phyloP scores from a whole-genome alignment of 169 alveolate genomes.

The Ichthyophthirius multifiliis region DNA sequence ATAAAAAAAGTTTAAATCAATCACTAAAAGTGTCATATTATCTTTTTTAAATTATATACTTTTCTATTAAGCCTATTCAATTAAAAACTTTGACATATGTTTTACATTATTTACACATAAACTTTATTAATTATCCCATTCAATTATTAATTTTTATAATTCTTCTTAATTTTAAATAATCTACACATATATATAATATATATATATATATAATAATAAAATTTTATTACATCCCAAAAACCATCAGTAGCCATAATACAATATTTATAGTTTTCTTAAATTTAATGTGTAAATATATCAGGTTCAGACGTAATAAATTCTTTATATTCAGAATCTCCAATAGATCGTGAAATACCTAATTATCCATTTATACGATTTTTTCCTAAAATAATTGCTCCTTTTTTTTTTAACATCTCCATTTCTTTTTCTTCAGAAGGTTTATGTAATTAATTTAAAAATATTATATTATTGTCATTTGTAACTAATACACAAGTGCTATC shows the following conservation, averaged over 20 bases:
- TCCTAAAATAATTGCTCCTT: slow-evolving; percentile 1
- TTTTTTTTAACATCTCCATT: background rate
- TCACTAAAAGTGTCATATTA: slow-evolving; percentile 27
- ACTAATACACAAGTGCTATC: background rate
- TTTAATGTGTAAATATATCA: background rate
- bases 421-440: background rate
- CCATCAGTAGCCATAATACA: slow-evolving; percentile 40
- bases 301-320: slow-evolving; percentile 19
- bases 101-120: background rate
- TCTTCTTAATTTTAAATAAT: background rate
- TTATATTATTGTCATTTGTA: background rate
- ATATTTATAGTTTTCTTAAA: background rate
- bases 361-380: slow-evolving; percentile 34
- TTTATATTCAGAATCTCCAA: slow-evolving; percentile 34
- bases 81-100: slow-evolving; percentile 12
- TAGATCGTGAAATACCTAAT: slow-evolving; percentile 28
- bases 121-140: background rate
- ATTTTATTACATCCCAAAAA: slow-evolving; percentile 35
- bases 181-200: background rate
- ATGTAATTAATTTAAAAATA: background rate
- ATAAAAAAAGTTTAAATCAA: too few species aligned
- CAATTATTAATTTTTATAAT: background rate
- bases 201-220: background rate
- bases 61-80: slow-evolving; percentile 14
- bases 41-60: slow-evolving; percentile 24